Conservation (phyloP, 73 alveolate species). For the Tetrahymena elliotti region DNA sequence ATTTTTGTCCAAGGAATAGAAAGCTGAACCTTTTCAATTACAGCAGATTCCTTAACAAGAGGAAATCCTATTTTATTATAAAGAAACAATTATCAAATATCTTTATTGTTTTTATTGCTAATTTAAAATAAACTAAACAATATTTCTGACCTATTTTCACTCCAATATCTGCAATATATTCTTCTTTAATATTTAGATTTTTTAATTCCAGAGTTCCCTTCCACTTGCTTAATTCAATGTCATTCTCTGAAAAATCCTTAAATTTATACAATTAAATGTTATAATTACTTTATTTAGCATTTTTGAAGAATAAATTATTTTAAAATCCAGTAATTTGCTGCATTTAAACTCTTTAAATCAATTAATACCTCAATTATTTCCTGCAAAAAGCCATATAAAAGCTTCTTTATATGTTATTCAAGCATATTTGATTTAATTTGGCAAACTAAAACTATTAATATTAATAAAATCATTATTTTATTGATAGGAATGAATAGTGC, state of each 20-base stretch:
- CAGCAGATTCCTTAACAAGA: not conserved
- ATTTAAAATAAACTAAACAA: not conserved
- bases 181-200: not conserved
- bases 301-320: not conserved
- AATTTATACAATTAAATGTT: not conserved
- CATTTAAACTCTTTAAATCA: not conserved
- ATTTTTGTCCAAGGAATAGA: not conserved
- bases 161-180: not conserved
- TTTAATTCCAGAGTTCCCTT: not conserved
- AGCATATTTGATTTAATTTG: not conserved
- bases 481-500: too few species aligned
- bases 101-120: not conserved
- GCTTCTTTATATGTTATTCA: not conserved
- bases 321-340: not conserved
- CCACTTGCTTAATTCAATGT: not conserved
- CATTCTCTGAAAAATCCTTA: not conserved
- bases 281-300: not conserved
- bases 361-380: not conserved
- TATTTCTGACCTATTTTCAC: not conserved
- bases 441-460: not conserved
- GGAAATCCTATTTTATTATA: not conserved
- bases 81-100: not conserved
- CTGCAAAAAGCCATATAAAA: not conserved
- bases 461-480: too few species aligned
- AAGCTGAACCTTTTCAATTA: not conserved